phyloP scores from a whole-genome alignment of 2,329 filamentous ascomycete genomes.

The Colletotrichum sp. region DNA sequence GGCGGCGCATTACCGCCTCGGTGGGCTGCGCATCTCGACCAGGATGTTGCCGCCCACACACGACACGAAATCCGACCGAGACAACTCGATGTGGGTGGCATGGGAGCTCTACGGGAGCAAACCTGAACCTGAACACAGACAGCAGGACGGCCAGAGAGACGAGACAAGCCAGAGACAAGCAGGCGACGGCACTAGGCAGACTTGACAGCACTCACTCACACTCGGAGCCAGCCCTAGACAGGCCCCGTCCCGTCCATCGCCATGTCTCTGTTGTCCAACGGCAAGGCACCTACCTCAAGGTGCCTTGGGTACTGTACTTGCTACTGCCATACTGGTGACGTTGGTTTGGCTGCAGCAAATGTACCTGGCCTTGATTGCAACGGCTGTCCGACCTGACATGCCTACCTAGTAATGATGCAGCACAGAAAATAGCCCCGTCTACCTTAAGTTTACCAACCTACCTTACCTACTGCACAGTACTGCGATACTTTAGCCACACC shows the following conservation, averaged over 20 bases:
- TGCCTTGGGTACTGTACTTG: background rate
- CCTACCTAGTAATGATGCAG: background rate
- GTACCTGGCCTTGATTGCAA: background rate
- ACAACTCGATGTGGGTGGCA: background rate
- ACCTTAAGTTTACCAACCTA: background rate
- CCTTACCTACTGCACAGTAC: too few species aligned
- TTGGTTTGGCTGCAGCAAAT: background rate
- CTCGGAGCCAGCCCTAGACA: background rate
- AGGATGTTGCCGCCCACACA: background rate
- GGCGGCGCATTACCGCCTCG: constrained; percentile 12
- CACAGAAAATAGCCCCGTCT: background rate
- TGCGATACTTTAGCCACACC: background rate
- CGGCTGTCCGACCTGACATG: too few species aligned
- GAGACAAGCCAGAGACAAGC: background rate
- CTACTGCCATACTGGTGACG: background rate
- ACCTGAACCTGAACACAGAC: background rate
- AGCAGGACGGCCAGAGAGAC: background rate
- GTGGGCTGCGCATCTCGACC: constrained; percentile 5
- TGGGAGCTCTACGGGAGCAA: background rate
- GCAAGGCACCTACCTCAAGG: background rate
- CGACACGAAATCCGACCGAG: background rate
- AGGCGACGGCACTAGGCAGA: background rate
- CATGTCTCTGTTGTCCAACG: background rate
- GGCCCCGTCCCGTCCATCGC: background rate
- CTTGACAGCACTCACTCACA: background rate